These are phyloP conservation scores for Berkeleyomyces basicola DNA, from an alignment of 2,329 filamentous ascomycete genomes.

Conservation along the genomic window DNA sequence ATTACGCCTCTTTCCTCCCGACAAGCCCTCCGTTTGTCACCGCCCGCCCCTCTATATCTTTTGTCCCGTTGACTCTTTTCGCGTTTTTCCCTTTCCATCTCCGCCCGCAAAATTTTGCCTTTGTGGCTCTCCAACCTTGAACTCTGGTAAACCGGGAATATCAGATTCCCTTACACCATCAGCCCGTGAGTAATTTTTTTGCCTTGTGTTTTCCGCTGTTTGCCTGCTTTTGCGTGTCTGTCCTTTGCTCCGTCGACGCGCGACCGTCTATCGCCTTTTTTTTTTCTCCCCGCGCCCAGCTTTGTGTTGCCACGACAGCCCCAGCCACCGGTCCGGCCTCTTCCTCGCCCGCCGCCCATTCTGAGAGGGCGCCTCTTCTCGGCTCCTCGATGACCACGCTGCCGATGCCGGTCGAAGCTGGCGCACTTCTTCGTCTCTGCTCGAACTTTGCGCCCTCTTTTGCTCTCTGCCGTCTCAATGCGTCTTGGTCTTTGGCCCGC, in stretches of 20 bases:
- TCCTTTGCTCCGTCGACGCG: background rate
- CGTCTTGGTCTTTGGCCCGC: too few species aligned
- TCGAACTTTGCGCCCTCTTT: too few species aligned
- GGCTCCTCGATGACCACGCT: too few species aligned
- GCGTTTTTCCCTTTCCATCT: background rate
- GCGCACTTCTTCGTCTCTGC: too few species aligned
- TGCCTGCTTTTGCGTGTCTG: background rate
- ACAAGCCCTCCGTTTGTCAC: background rate
- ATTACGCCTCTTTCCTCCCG: background rate
- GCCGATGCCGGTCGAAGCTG: too few species aligned
- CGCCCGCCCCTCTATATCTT: background rate
- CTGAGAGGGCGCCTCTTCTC: too few species aligned
- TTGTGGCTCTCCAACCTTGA: background rate
- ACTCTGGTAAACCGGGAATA: background rate
- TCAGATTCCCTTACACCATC: background rate
- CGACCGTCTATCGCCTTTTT: background rate
- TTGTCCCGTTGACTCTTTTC: background rate
- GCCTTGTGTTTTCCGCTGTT: background rate
- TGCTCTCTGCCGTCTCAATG: too few species aligned
- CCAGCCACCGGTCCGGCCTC: background rate
- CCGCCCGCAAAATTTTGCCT: background rate
- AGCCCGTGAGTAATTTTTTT: background rate
- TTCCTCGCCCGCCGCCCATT: background rate
- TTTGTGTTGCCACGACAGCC: background rate
- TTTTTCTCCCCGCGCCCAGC: background rate